A percentile compares a stretch with the other conserved stretches of the same genome.
Evolutionary conservation across 2,329 filamentous ascomycete species (phyloP).

Genomic region (Xylariaceae sp.): DNA sequence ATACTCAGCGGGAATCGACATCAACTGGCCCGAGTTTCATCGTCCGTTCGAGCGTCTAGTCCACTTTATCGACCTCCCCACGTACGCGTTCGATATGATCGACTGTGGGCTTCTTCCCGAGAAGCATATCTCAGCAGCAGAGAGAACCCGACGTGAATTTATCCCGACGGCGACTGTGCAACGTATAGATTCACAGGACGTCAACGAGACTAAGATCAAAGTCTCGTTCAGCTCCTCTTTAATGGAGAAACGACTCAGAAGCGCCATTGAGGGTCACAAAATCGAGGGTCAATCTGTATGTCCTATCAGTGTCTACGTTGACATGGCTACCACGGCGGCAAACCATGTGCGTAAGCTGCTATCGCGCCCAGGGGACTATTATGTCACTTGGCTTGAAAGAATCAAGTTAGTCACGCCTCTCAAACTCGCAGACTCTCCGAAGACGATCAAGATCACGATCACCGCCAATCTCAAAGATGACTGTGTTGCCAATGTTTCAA

Average conservation of each 20-base stretch:
- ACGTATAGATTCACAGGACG: constrained; percentile 2
- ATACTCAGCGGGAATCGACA: constrained; percentile 4
- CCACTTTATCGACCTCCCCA: constrained; percentile 15
- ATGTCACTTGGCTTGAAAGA: background rate
- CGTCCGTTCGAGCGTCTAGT: constrained; percentile 2
- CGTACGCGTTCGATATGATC: constrained; percentile 14
- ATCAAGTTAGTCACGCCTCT: constrained; percentile 11
- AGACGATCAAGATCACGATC: constrained; percentile 7
- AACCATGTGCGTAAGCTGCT: constrained; percentile 6
- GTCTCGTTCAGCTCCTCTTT: constrained; percentile 14
- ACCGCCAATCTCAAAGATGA: constrained; percentile 1
- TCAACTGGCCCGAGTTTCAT: constrained; percentile 16
- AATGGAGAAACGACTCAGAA: constrained; percentile 5
- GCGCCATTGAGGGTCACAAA: constrained; percentile 11
- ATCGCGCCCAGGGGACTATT: background rate
- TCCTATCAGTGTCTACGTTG: constrained; percentile 16
- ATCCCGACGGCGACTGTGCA: constrained; percentile 14
- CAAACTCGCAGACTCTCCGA: constrained; percentile 8
- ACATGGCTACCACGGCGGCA: constrained; percentile 18
- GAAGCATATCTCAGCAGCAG: constrained; percentile 1
- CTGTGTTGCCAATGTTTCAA: constrained; percentile 9
- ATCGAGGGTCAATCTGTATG: constrained; percentile 14
- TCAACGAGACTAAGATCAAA: constrained; percentile 5
- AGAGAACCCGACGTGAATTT: background rate
- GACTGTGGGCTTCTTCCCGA: constrained; percentile 12